Evolutionary conservation across 805 yeast genomes (phyloP).

Genomic region (Spathaspora boniae): DNA sequence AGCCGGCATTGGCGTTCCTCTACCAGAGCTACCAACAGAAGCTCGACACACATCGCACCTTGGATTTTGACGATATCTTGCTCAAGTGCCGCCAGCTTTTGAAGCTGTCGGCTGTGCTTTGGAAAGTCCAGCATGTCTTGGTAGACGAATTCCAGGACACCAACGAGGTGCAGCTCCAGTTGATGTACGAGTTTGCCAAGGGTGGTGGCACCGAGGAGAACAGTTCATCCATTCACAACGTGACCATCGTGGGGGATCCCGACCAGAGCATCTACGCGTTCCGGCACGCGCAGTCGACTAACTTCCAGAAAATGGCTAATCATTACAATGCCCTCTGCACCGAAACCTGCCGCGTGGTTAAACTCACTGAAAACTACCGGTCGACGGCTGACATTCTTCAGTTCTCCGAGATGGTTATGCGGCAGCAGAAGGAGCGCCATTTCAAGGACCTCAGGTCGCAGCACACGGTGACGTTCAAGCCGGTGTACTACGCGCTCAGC

Average conservation of each 20-base stretch:
- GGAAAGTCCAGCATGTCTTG: slow-evolving; percentile 61
- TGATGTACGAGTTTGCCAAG: slow-evolving; percentile 49
- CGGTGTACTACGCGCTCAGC: slow-evolving; percentile 40
- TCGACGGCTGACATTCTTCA: slow-evolving; percentile 67
- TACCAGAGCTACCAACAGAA: slow-evolving; percentile 53
- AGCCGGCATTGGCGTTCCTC: slow-evolving; percentile 33
- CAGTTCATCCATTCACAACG: slow-evolving; percentile 45
- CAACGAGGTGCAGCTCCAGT: slow-evolving; percentile 66
- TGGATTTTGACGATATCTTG: slow-evolving; percentile 86
- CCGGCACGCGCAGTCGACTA: slow-evolving; percentile 70
- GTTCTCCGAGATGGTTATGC: slow-evolving; percentile 63
- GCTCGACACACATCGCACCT: slow-evolving; percentile 38
- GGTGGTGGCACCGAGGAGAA: slow-evolving; percentile 28
- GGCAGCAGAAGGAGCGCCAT: slow-evolving; percentile 50
- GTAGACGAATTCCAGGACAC: slow-evolving; percentile 97
- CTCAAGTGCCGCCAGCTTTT: slow-evolving; percentile 52
- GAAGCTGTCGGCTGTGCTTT: slow-evolving; percentile 41
- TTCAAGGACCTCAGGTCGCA: slow-evolving; percentile 48
- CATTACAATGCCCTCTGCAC: slow-evolving; percentile 27
- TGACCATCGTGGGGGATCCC: slow-evolving; percentile 94
- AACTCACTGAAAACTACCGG: slow-evolving; percentile 71
- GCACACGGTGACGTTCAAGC: slow-evolving; percentile 37
- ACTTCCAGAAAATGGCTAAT: slow-evolving; percentile 55
- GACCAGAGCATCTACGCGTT: slow-evolving; percentile 94
- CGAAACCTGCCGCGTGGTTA: slow-evolving; percentile 26